These are phyloP conservation scores for Prunus yedoensis DNA, from an alignment of 331 rosid genomes.

Conservation along the genomic window DNA sequence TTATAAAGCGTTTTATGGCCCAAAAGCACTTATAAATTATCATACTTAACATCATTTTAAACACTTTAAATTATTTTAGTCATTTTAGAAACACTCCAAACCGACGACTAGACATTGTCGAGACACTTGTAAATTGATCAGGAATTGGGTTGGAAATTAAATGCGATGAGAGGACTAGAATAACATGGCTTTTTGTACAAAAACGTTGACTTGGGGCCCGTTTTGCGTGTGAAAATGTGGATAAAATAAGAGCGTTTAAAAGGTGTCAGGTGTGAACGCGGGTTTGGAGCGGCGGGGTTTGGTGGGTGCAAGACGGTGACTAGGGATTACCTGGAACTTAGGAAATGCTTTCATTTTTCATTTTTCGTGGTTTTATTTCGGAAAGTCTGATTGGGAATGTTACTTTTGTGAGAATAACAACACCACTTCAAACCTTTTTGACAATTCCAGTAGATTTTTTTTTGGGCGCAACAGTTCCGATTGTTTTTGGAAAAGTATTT, in stretches of 20 bases:
- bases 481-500: not conserved
- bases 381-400: not conserved
- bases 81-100: too few species aligned
- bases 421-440: slow-evolving; percentile 1
- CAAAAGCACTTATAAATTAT: too few species aligned
- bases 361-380: not conserved
- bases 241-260: not conserved
- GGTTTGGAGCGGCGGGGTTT: slow-evolving; percentile 15
- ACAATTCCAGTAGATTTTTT: not conserved
- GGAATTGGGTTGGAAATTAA: not conserved
- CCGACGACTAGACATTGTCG: too few species aligned
- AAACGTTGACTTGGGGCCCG: not conserved
- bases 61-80: too few species aligned
- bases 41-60: too few species aligned
- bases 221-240: slow-evolving; percentile 5
- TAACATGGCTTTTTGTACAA: not conserved
- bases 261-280: slow-evolving; percentile 37
- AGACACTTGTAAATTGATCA: not conserved
- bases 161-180: not conserved
- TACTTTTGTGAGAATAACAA: not conserved
- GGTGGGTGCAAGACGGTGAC: slow-evolving; percentile 37
- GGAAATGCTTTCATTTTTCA: not conserved
- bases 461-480: too few species aligned
- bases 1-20: too few species aligned
- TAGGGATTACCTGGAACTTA: slow-evolving; percentile 14